These are phyloP conservation scores for Jamesozyma jinghongensis DNA, from an alignment of 805 yeast genomes.

Conservation along the genomic window DNA sequence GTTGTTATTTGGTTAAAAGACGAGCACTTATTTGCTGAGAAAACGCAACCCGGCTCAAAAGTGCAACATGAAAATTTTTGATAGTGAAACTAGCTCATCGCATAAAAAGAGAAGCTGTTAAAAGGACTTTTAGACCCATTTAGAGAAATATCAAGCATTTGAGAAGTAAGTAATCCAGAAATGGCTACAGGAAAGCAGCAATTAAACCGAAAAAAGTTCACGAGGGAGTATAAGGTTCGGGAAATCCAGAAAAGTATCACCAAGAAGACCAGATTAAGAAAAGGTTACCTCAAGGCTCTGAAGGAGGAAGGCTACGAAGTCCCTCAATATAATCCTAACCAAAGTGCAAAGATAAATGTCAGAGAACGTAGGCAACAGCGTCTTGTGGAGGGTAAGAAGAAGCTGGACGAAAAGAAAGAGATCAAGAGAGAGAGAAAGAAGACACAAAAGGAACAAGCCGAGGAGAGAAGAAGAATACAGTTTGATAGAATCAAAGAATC, in stretches of 20 bases:
- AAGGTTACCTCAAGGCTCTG: conserved; percentile 68
- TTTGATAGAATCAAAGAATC: conserved; percentile 28
- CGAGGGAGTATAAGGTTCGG: conserved; percentile 33
- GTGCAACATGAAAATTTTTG: conserved; percentile 1
- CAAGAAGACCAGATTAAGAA: conserved; percentile 74
- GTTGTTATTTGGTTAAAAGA: not conserved
- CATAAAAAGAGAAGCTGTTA: not conserved
- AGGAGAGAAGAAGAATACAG: conserved; percentile 38
- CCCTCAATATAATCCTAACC: conserved; percentile 33
- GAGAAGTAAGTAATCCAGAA: not conserved
- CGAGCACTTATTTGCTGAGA: not conserved
- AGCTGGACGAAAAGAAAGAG: conserved; percentile 30
- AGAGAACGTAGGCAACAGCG: conserved; percentile 18
- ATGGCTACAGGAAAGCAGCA: conserved; percentile 23
- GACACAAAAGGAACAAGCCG: conserved; percentile 23
- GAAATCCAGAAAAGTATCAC: conserved; percentile 72
- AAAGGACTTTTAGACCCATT: not conserved
- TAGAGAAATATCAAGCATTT: not conserved
- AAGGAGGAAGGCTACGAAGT: conserved; percentile 58
- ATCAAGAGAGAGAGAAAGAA: conserved; percentile 31
- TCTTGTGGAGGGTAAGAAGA: conserved; percentile 19
- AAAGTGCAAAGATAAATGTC: conserved; percentile 11
- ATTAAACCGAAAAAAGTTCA: conserved; percentile 30
- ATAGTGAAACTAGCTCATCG: conserved; percentile 6
- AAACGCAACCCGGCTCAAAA: not conserved